Evolutionary conservation across 2,329 filamentous ascomycete species (phyloP).

Genomic region (Lachnellula arida): DNA sequence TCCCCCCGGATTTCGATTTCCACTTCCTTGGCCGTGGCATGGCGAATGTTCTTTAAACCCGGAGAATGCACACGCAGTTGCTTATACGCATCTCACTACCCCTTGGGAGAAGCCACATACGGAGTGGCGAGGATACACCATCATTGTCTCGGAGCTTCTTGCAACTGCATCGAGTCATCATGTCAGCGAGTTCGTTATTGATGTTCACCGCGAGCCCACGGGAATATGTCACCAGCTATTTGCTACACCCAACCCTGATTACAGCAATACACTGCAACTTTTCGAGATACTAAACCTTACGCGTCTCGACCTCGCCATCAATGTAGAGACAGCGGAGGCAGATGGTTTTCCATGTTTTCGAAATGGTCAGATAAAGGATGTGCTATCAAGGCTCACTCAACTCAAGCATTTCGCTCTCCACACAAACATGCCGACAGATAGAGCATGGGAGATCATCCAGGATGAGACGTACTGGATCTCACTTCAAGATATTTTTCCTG

Average conservation of each 20-base stretch:
- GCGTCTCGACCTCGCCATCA: background rate
- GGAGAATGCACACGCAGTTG: background rate
- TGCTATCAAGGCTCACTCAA: too few species aligned
- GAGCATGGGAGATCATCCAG: too few species aligned
- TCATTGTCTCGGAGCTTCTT: background rate
- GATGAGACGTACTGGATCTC: too few species aligned
- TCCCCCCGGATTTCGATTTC: background rate
- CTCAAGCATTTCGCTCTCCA: too few species aligned
- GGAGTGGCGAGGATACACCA: background rate
- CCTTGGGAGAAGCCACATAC: background rate
- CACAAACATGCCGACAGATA: too few species aligned
- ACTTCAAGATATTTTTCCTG: too few species aligned
- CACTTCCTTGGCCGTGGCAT: background rate
- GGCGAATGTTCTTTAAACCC: background rate
- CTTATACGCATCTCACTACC: background rate
- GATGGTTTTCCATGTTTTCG: too few species aligned
- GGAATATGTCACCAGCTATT: background rate
- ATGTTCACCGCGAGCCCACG: background rate
- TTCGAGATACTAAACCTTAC: background rate
- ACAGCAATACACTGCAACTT: background rate
- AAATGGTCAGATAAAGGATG: too few species aligned
- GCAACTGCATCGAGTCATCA: background rate
- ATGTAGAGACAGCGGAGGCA: too few species aligned
- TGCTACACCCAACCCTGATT: background rate
- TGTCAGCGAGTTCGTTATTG: background rate